Percentiles rank a stretch among this genome's conserved stretches.
These are phyloP conservation scores for Yamadazyma atlantica DNA, from an alignment of 1,139 yeast genomes.

Conservation along the genomic window DNA sequence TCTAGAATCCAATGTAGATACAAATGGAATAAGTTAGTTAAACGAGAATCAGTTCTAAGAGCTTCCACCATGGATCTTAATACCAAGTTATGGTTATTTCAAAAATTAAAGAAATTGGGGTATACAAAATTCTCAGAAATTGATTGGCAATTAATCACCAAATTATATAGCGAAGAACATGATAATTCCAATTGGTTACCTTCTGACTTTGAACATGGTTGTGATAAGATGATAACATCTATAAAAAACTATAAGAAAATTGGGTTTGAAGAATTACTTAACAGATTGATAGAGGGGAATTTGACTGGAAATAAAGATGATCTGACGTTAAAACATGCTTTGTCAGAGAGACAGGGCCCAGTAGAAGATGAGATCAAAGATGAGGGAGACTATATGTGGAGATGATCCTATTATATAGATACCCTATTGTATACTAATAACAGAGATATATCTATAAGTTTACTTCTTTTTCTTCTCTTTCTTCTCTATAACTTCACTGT, in stretches of 20 bases:
- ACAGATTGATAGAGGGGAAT: slow-evolving; percentile 21
- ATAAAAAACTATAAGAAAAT: slow-evolving; percentile 30
- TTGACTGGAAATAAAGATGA: not conserved
- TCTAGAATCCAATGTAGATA: slow-evolving; percentile 93
- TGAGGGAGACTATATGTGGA: slow-evolving; percentile 11
- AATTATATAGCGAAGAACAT: slow-evolving; percentile 11
- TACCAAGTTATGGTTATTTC: slow-evolving; percentile 59
- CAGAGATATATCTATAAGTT: too few species aligned
- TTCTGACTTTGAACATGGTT: slow-evolving; percentile 34
- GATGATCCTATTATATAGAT: slow-evolving; percentile 2
- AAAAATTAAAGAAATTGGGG: slow-evolving; percentile 48
- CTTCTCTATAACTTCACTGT: too few species aligned
- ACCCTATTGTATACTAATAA: too few species aligned
- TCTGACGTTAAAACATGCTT: not conserved
- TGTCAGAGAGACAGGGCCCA: not conserved
- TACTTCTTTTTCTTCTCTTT: too few species aligned
- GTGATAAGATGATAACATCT: slow-evolving; percentile 33
- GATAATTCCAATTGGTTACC: slow-evolving; percentile 24
- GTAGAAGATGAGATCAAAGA: not conserved
- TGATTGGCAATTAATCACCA: slow-evolving; percentile 49
- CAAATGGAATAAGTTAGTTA: slow-evolving; percentile 83
- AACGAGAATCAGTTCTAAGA: slow-evolving; percentile 55
- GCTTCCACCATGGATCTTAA: slow-evolving; percentile 48
- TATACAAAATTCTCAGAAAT: slow-evolving; percentile 49
- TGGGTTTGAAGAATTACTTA: slow-evolving; percentile 23